Percentiles rank a stretch among this genome's conserved stretches.
Conservation (phyloP, 2,329 filamentous ascomycete species). For the Lomentospora prolificans region DNA sequence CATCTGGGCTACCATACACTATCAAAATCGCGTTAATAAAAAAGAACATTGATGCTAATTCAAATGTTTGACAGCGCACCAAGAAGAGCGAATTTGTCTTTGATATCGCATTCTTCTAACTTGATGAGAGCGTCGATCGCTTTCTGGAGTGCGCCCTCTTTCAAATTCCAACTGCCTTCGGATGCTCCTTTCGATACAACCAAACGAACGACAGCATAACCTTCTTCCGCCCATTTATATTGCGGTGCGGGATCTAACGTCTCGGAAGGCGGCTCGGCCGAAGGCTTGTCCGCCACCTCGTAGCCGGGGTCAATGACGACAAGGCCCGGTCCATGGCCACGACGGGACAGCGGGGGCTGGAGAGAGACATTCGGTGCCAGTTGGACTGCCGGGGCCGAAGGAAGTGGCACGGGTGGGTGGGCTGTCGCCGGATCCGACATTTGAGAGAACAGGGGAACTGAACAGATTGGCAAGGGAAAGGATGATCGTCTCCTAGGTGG, state of each 20-base stretch:
- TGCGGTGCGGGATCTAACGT: constrained; percentile 16
- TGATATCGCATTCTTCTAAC: constrained; percentile 23
- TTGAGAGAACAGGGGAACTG: no score
- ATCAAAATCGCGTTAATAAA: not conserved
- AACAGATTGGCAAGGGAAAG: no score
- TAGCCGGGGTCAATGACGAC: constrained; percentile 17
- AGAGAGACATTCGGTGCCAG: constrained; percentile 10
- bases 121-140: constrained; percentile 14
- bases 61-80: constrained; percentile 16
- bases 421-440: not conserved
- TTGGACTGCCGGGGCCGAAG: not conserved
- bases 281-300: not conserved
- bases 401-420: not conserved
- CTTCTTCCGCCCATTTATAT: constrained; percentile 27
- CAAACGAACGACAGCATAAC: constrained; percentile 20
- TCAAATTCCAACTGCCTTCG: not conserved
- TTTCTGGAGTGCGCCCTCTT: constrained; percentile 9
- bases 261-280: constrained; percentile 8
- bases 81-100: constrained; percentile 28
- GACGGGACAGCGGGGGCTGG: constrained; percentile 20
- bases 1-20: constrained; percentile 4
- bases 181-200: not conserved
- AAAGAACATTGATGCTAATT: no score
- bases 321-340: constrained; percentile 23
- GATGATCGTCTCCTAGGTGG: no score